Base-by-base conservation (phyloP, 2,329 filamentous ascomycete species). In the Hypoxylon sp. region DNA sequence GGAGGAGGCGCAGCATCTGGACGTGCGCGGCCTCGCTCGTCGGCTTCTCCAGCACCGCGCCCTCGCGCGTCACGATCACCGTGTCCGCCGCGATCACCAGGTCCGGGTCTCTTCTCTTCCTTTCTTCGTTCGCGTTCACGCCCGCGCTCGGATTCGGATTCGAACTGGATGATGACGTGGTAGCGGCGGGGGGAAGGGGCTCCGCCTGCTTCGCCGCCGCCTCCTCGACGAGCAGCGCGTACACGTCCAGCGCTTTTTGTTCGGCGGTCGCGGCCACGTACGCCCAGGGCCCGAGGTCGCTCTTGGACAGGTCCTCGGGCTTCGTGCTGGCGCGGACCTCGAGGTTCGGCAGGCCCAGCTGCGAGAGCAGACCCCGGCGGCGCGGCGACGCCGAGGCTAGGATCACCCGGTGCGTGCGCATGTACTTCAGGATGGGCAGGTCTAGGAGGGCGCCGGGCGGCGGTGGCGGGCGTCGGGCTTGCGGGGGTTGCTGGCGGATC, bases 71-170 rank as follows among this genome's bases (percentile, higher is more conserved):
- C 9, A 94, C 89, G 55, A 99, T 90, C 47, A 99, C 79, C 0
- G 94, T 97, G 70, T 97, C 93, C 25, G 93, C 93, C 0, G 91
- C 86, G 51, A 97, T 87, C 50, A 97, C 90, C 11, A 97, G 78
- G 5, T 85, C 87, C 0, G 91, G 91, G 61, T 97, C 94, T 8
- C 34, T 31, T 3, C 67, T 27, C 72, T 71, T 53, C 73, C 74
- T 3, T 63, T 19, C 36, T n/a, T 12, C 47, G 2, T 45, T 34
- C 12, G 16, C 47, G 3, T 42, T 34, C 4, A 30, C 26, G n/a
- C 41, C 43, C 5, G 17, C 55, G n/a, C 16, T 41, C 9, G 9
- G 26, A 0, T 41, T 17, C 8, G 41, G 36, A 17, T 48, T 42
- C 9, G 34, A 20, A 16, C 15, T 36, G 19, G 68, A 25, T n/a